A percentile compares a stretch with the other conserved stretches of the same genome.
Evolutionary conservation across 371 early-diverging fungal genomes (phyloP).

Genomic region (Blakeslea trispora): DNA sequence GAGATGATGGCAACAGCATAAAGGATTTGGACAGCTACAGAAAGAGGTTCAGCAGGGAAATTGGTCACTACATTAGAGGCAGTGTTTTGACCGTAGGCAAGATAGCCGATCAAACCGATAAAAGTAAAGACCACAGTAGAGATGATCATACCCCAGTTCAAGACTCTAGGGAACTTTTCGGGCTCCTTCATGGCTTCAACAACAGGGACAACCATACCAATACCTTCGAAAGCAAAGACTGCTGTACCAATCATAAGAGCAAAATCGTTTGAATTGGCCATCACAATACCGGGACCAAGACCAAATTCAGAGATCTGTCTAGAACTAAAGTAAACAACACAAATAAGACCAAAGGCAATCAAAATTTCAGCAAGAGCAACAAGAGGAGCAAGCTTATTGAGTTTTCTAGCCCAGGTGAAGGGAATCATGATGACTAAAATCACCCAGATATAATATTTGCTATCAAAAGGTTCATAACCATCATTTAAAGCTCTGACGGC

Average conservation of each 20-base stretch:
- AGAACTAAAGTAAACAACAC: slow-evolving; percentile 68
- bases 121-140: slow-evolving; percentile 64
- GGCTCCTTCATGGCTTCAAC: slow-evolving; percentile 66
- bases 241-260: slow-evolving; percentile 83
- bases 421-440: slow-evolving; percentile 76
- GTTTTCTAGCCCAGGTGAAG: slow-evolving; percentile 75
- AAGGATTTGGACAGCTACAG: slow-evolving; percentile 63
- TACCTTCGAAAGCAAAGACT: slow-evolving; percentile 87
- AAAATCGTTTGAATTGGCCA: slow-evolving; percentile 56
- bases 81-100: slow-evolving; percentile 70
- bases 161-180: slow-evolving; percentile 60
- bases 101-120: slow-evolving; percentile 73
- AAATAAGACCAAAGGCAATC: slow-evolving; percentile 74
- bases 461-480: slow-evolving; percentile 53
- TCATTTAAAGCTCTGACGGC: slow-evolving; percentile 62
- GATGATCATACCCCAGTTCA: slow-evolving; percentile 60
- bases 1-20: slow-evolving; percentile 81
- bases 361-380: slow-evolving; percentile 67
- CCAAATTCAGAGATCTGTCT: slow-evolving; percentile 59
- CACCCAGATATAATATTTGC: slow-evolving; percentile 66
- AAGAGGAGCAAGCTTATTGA: slow-evolving; percentile 49
- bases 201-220: slow-evolving; percentile 37
- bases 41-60: slow-evolving; percentile 52
- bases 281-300: slow-evolving; percentile 46
- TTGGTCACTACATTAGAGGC: slow-evolving; percentile 74